Evolutionary conservation across 441 rosid species (phyloP), one percentile per base, ranked within the genome.

Genomic region (Kokia cookei): DNA sequence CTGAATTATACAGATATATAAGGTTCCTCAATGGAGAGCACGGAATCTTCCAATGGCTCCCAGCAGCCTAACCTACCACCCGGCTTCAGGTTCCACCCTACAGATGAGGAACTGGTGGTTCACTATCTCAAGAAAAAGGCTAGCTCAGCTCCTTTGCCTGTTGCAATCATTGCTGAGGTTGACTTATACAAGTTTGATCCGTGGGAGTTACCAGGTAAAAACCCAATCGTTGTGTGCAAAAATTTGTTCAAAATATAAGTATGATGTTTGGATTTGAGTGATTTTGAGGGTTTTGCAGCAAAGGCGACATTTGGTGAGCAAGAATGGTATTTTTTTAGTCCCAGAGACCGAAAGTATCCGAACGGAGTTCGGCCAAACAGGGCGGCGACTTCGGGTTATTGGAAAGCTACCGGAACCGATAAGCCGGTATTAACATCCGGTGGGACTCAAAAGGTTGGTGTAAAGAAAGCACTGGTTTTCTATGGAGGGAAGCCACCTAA

Each of bases 141-240:
- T 10, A 45, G 82, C 73, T 90, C 94, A 0, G 88, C 90, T 60
- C 94, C 93, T 69, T 86, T 92, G 47, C 97, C 97, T 0, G 91
- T 88, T 1, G 82, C 97, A 17, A 92, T 92, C 35, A 92, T 92
- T 14, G 93, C 97, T 9, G 97, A 92, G 57, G 91, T 92, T 45
- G 93, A 91, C 81, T 85, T 91, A 26, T 91, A 91, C 71, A 91
- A 91, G 77, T 91, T 90, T 69, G 97, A 92, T 82, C 97, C 97
- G 0, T 92, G 97, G 94, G 97, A 92, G 73, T 85, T 92, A 65
- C 97, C 97, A 32, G 97, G 97, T 89, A 69, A 8, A 9, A 51
- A 12, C 6, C 43, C 40, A 14, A 29, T 29, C 24, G 48, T 50
- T 26, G 58, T 15, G 8, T 8, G 59, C 13, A 63, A 37, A 43